Evolutionary conservation across 2,329 filamentous ascomycete species (phyloP).

Genomic region (Phaeophleospora eucalypticola): DNA sequence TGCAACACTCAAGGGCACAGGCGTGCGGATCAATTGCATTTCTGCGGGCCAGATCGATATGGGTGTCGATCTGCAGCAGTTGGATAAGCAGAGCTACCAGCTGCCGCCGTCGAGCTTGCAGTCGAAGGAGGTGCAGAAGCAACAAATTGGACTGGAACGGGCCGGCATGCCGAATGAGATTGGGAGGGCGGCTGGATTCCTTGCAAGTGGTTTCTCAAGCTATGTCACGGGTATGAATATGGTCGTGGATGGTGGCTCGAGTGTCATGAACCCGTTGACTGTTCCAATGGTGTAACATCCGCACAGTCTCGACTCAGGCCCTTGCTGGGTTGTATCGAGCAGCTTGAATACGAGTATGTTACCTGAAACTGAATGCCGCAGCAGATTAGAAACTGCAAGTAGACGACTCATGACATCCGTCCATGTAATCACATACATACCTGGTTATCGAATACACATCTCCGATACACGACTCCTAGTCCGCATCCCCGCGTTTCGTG

Average conservation of each 20-base stretch:
- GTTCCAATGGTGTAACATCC: slow-evolving; percentile 25
- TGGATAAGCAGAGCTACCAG: slow-evolving; percentile 51
- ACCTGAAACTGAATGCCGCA: no score
- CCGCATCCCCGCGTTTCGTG: no score
- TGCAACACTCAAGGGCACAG: slow-evolving; percentile 54
- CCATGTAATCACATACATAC: no score
- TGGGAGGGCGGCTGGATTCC: slow-evolving; percentile 57
- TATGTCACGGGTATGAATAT: slow-evolving; percentile 61
- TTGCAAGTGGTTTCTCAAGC: slow-evolving; percentile 59
- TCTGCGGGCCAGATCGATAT: slow-evolving; percentile 46
- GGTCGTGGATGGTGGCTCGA: slow-evolving; percentile 56
- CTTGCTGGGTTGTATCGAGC: no score
- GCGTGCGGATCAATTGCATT: slow-evolving; percentile 57
- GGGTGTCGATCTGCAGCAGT: slow-evolving; percentile 45
- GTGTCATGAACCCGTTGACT: slow-evolving; percentile 34
- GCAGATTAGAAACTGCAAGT: no score
- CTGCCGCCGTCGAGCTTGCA: slow-evolving; percentile 55
- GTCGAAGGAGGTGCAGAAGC: slow-evolving; percentile 47
- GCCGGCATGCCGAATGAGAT: slow-evolving; percentile 57
- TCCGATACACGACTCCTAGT: no score
- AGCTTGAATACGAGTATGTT: no score
- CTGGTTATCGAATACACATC: no score
- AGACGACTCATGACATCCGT: no score
- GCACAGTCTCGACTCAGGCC: no score
- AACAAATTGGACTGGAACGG: slow-evolving; percentile 55